These are phyloP conservation scores for Phytophthora litchii DNA, from an alignment of 352 stramenopile species.

Conservation along the genomic window DNA sequence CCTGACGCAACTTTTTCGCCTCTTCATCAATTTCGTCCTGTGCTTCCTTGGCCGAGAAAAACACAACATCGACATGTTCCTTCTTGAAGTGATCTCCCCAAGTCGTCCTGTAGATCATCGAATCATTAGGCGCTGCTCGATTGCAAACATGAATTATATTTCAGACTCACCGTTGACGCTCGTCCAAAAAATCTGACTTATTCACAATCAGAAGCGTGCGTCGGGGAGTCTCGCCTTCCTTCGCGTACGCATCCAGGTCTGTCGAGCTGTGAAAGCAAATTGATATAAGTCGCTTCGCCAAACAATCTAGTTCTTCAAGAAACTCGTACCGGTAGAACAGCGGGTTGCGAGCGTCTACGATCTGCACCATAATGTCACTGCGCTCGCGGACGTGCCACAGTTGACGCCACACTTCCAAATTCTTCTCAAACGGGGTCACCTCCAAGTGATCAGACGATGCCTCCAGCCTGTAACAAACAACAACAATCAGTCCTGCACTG, in stretches of 20 bases:
- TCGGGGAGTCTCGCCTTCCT: conserved; percentile 90
- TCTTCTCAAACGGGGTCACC: conserved; percentile 99
- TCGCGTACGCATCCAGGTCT: conserved; percentile 95
- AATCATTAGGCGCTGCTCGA: background rate
- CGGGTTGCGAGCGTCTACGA: conserved; percentile 98
- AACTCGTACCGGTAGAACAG: conserved; percentile 98
- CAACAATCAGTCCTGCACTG: conserved; percentile 13
- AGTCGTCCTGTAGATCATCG: conserved; percentile 44
- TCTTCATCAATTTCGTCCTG: conserved; percentile 92
- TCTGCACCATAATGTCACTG: conserved; percentile 97
- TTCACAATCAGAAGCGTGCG: conserved; percentile 98
- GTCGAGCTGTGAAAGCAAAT: conserved; percentile 69
- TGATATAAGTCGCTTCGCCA: conserved; percentile 1
- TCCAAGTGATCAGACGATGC: conserved; percentile 78
- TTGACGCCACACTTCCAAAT: conserved; percentile 99
- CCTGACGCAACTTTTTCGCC: conserved; percentile 63
- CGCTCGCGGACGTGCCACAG: conserved; percentile 99
- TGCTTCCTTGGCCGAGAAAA: conserved; percentile 97
- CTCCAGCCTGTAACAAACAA: conserved; percentile 57
- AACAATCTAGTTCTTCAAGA: conserved; percentile 1
- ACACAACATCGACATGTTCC: conserved; percentile 93
- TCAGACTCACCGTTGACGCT: conserved; percentile 79
- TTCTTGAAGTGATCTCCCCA: conserved; percentile 97
- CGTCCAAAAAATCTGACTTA: conserved; percentile 98
- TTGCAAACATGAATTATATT: background rate